These are phyloP conservation scores for Ophiostoma novo-ulmi DNA, from an alignment of 2,329 filamentous ascomycete species.

Conservation along the genomic window DNA sequence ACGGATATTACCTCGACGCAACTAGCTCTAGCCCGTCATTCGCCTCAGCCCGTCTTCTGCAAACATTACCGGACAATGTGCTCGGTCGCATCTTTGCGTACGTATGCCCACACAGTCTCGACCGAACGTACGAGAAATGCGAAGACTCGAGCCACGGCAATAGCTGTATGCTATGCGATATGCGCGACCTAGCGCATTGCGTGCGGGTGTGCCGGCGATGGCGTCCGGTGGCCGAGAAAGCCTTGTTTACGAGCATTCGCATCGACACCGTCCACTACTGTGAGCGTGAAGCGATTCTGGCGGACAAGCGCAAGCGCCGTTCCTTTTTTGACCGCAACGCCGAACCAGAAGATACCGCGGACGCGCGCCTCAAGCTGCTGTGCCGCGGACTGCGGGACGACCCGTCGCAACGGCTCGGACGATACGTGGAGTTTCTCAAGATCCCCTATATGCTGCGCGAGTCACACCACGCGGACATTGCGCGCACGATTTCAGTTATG, in stretches of 20 bases:
- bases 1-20: not conserved
- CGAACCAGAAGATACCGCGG: conserved; percentile 73
- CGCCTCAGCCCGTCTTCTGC: conserved; percentile 42
- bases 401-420: conserved; percentile 58
- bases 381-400: conserved; percentile 78
- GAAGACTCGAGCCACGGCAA: conserved; percentile 74
- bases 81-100: conserved; percentile 72
- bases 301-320: conserved; percentile 70
- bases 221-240: conserved; percentile 45
- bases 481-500: conserved; percentile 76
- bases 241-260: conserved; percentile 76
- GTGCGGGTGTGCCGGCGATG: conserved; percentile 69
- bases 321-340: conserved; percentile 71
- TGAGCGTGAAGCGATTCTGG: conserved; percentile 73
- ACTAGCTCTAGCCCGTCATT: conserved; percentile 29
- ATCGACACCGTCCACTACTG: conserved; percentile 96
- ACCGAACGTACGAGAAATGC: conserved; percentile 73
- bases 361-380: conserved; percentile 69
- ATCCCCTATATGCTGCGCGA: conserved; percentile 93
- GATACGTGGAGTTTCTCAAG: conserved; percentile 72
- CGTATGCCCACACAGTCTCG: conserved; percentile 76
- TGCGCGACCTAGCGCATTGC: conserved; percentile 80
- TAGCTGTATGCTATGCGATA: conserved; percentile 88
- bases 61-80: conserved; percentile 60
- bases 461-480: conserved; percentile 75